phyloP scores from a whole-genome alignment of 768 basidiomycete species.

The Lanmaoa pseudosensibilis region DNA sequence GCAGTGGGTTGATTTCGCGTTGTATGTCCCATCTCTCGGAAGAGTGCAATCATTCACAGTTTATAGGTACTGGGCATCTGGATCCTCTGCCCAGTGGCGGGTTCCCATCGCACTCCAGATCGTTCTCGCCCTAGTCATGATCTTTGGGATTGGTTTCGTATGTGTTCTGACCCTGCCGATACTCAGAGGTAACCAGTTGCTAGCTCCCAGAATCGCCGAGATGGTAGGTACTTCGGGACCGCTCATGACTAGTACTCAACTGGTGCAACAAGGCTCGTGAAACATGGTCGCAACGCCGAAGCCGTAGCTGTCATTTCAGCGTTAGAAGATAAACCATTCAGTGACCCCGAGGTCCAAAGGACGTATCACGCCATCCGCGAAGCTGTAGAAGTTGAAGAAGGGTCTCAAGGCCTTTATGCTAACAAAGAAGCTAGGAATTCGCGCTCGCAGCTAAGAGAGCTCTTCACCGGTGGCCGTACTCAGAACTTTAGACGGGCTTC shows the following conservation, averaged over 20 bases:
- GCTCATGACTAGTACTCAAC: background rate
- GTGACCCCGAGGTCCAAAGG: slow-evolving; percentile 46
- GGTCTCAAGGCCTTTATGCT: background rate
- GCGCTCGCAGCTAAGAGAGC: slow-evolving; percentile 43
- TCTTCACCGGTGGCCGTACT: slow-evolving; percentile 53
- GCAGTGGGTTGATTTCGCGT: slow-evolving; percentile 64
- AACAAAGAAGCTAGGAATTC: background rate
- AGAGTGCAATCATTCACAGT: background rate
- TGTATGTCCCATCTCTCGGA: slow-evolving; percentile 36
- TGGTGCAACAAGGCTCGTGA: slow-evolving; percentile 46
- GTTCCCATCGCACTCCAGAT: slow-evolving; percentile 64
- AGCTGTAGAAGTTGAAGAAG: slow-evolving; percentile 46
- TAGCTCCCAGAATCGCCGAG: slow-evolving; percentile 61
- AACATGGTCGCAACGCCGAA: slow-evolving; percentile 53
- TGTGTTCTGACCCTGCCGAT: slow-evolving; percentile 21
- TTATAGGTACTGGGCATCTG: slow-evolving; percentile 50
- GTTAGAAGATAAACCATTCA: slow-evolving; percentile 51
- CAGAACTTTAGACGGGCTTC: slow-evolving; percentile 63
- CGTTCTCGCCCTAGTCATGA: slow-evolving; percentile 53
- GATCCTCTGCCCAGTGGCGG: slow-evolving; percentile 59
- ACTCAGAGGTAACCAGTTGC: background rate
- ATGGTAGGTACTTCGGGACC: slow-evolving; percentile 37
- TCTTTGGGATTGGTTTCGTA: slow-evolving; percentile 46
- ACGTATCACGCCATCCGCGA: slow-evolving; percentile 57
- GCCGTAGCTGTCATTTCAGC: slow-evolving; percentile 63